Evolutionary conservation across 176 grass and related monocot species (phyloP).

Genomic region (Saccharum spontaneum): DNA sequence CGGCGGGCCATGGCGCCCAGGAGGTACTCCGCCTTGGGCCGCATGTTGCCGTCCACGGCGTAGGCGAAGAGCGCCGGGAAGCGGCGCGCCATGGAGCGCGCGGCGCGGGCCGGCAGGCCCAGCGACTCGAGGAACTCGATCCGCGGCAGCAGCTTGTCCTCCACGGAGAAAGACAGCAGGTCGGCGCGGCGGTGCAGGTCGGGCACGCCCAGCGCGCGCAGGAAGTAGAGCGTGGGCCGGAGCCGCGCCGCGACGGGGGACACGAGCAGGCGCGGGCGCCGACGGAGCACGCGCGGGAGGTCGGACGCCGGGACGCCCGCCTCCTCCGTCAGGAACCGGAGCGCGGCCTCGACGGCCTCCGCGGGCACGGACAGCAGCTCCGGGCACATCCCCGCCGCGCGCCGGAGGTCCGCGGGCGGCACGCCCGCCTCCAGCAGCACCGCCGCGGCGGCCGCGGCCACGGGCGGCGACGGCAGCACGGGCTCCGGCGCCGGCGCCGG

Average conservation of each 20-base stretch:
- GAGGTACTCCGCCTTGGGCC: conserved; percentile 77
- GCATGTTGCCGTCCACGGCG: conserved; percentile 71
- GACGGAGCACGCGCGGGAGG: conserved; percentile 58
- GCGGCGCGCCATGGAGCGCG: conserved; percentile 70
- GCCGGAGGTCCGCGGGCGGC: conserved; percentile 58
- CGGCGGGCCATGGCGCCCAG: conserved; percentile 51
- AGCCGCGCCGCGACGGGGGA: conserved; percentile 59
- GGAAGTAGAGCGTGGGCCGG: conserved; percentile 86
- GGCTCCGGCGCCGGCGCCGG: conserved; percentile 3
- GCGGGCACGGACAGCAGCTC: conserved; percentile 64
- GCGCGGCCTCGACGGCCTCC: conserved; percentile 41
- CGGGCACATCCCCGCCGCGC: conserved; percentile 81
- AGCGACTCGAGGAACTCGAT: conserved; percentile 80
- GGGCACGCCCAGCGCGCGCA: conserved; percentile 63
- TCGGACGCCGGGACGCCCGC: conserved; percentile 38
- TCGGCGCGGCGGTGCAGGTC: conserved; percentile 60
- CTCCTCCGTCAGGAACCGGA: conserved; percentile 66
- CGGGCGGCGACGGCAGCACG: conserved; percentile 32
- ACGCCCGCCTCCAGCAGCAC: conserved; percentile 56
- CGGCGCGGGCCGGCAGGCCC: conserved; percentile 49
- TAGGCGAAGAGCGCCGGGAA: conserved; percentile 87
- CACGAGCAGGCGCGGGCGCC: conserved; percentile 77
- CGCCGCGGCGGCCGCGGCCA: conserved; percentile 36
- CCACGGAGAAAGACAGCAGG: conserved; percentile 85
- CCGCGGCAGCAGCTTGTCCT: conserved; percentile 79